Conservation (phyloP, 306 rosid genomes). For the Pyrus communis region DNA sequence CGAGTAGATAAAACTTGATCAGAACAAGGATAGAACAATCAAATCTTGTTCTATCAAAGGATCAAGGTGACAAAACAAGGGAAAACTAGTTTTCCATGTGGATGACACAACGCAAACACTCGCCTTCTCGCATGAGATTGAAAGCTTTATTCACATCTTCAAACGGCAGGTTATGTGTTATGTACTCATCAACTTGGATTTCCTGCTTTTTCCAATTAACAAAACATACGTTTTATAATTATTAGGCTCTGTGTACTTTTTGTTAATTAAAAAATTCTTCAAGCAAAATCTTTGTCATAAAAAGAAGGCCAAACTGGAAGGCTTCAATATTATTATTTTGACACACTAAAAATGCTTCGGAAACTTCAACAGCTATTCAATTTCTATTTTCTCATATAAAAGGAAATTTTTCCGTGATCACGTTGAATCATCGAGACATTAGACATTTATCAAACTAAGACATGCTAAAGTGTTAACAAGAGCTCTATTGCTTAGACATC, state of each 20-base stretch:
- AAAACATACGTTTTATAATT: not conserved
- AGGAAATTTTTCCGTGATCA: too few species aligned
- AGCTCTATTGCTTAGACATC: not conserved
- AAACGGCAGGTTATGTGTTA: slow-evolving; percentile 68
- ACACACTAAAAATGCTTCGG: too few species aligned
- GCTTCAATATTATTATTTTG: not conserved
- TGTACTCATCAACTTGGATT: slow-evolving; percentile 75
- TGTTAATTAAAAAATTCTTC: not conserved
- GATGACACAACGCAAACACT: slow-evolving; percentile 87
- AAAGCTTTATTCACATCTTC: slow-evolving; percentile 76
- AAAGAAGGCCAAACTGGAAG: not conserved
- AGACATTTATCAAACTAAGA: not conserved
- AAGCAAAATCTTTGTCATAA: not conserved
- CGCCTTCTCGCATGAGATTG: slow-evolving; percentile 74
- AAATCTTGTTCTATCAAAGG: not conserved
- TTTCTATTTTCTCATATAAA: too few species aligned
- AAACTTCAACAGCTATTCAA: too few species aligned
- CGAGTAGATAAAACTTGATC: not conserved
- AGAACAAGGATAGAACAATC: not conserved
- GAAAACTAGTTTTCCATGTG: slow-evolving; percentile 47
- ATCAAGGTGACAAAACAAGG: not conserved
- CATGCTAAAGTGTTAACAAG: not conserved
- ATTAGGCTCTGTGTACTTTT: not conserved
- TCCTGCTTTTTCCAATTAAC: slow-evolving; percentile 40
- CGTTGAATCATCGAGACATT: not conserved